These are phyloP conservation scores for Silene vulgaris DNA, from an alignment of 179 eudicot genomes.

Conservation along the genomic window DNA sequence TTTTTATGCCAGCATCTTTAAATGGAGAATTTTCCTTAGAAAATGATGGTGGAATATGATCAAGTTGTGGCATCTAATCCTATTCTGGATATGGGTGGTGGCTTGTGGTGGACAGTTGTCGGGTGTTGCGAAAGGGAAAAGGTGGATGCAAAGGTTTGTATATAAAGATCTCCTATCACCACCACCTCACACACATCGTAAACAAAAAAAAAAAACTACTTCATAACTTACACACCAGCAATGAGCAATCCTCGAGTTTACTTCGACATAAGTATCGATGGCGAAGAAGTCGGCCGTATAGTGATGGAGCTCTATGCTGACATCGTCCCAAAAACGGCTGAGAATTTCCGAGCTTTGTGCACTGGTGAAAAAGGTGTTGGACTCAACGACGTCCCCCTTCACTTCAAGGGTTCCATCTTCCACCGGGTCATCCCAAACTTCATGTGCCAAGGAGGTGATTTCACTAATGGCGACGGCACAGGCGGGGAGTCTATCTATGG, in stretches of 20 bases:
- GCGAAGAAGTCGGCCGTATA: constrained; percentile 53
- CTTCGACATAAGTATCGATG: constrained; percentile 62
- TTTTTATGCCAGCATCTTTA: not conserved
- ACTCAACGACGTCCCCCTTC: constrained; percentile 49
- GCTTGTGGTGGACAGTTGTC: no score
- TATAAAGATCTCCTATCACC: constrained; percentile 1
- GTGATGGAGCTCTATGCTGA: constrained; percentile 73
- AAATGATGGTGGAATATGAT: not conserved
- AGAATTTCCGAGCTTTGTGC: constrained; percentile 81
- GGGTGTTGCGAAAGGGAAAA: not conserved
- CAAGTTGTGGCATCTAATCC: constrained; percentile 12
- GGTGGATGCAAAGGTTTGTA: not conserved
- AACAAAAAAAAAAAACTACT: not conserved
- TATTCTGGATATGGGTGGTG: not conserved
- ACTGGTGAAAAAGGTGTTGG: constrained; percentile 82
- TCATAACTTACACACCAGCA: not conserved
- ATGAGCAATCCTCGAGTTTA: constrained; percentile 65
- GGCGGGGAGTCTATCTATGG: constrained; percentile 92
- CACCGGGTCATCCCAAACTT: constrained; percentile 68
- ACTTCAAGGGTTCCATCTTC: constrained; percentile 65
- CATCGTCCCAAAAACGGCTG: constrained; percentile 57
- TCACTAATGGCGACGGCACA: constrained; percentile 77
- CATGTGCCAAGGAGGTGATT: constrained; percentile 92
- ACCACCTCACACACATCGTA: constrained; percentile 8
- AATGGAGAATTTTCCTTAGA: constrained; percentile 1